Evolutionary conservation across 2,329 filamentous ascomycete genomes (phyloP), one percentile per base, ranked within the genome.

Genomic region (Podosphaera leucotricha): DNA sequence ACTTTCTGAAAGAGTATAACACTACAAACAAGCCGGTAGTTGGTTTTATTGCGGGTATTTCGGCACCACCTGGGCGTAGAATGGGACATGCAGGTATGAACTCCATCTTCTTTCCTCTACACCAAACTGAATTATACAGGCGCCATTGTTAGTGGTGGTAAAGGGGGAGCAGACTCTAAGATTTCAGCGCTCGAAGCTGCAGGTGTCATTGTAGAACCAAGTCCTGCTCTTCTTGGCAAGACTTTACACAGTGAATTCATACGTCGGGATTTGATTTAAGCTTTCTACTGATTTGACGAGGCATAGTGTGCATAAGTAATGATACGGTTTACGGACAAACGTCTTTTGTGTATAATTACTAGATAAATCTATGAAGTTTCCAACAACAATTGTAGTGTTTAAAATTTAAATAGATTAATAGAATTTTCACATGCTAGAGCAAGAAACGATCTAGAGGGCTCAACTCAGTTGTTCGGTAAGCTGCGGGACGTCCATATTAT

Each of bases 141-240:
- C 65, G 90, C 90, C 60, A 98, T 98, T 61, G 87, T 98, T 53
- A 84, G 82, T 54, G 90, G 90, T 57, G 90, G 90, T 57, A 95
- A 94, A 76, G 90, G 90, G 60, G 90, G 85, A 61, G 90, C 90
- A 52, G 85, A 95, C 67, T 92, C 84, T 61, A 98, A 98, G 80
- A 98, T 98, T 66, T 71, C 77, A 57, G 90, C 90, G 49, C 77
- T 98, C 48, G 81, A 95, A 70, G 72, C 73, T 52, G 90, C 90
- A 50, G 90, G 90, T 62, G 90, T 95, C 57, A 75, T 94, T 57
- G 90, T 98, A 53, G 87, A 95, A 77, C 79, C 84, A 64, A 92
- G 83, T 58, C 87, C 90, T 52, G 90, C 90, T 53, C 66, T 75
- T 55, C 74, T 98, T 56, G 90, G 90, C 62, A 94, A 93, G 75